Evolutionary conservation across 192 early-diverging fungal genomes (phyloP), one percentile per base, ranked within the genome.

Genomic region (Podila epigama): DNA sequence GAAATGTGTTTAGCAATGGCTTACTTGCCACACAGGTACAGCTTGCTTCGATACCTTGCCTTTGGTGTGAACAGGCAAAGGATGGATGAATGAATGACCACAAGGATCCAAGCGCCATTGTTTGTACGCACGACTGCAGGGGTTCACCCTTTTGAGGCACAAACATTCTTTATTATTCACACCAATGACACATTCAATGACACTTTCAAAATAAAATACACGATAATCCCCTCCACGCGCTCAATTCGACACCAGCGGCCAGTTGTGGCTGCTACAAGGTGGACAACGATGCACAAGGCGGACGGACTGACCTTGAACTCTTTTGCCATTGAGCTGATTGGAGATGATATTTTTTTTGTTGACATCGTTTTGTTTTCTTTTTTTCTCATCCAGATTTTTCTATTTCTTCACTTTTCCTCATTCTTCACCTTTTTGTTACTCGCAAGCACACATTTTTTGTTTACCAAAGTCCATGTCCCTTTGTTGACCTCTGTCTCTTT

Each of bases 151-250:
- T 42, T 48, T 22, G 44, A n/a, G n/a, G n/a, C n/a, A n/a, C n/a
- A n/a, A n/a, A n/a, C n/a, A n/a, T n/a, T n/a, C n/a, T n/a, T n/a
- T n/a, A n/a, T n/a, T n/a, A n/a, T n/a, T n/a, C n/a, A n/a, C n/a
- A n/a, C n/a, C n/a, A 58, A 36, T 57, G 29, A 57, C 32, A 3
- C 2, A 36, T 10, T n/a, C 25, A 25, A 22, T 22, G n/a, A 22
- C 18, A 7, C 10, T 28, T 27, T 7, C 51, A 40, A 51, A 51
- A 58, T 22, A 67, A 67, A 67, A 28, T 50, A 50, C 37, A 33
- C 6, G 29, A 5, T 25, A 18, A 58, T 34, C 34, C 33, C 25
- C 56, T 58, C 11, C 12, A 39, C 22, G 5, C 20, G n/a, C n/a
- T n/a, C n/a, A n/a, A n/a, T n/a, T n/a, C n/a, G n/a, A n/a, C n/a